Conservation (phyloP, 495 filamentous ascomycete species). For the Talaromyces thailandensis region DNA sequence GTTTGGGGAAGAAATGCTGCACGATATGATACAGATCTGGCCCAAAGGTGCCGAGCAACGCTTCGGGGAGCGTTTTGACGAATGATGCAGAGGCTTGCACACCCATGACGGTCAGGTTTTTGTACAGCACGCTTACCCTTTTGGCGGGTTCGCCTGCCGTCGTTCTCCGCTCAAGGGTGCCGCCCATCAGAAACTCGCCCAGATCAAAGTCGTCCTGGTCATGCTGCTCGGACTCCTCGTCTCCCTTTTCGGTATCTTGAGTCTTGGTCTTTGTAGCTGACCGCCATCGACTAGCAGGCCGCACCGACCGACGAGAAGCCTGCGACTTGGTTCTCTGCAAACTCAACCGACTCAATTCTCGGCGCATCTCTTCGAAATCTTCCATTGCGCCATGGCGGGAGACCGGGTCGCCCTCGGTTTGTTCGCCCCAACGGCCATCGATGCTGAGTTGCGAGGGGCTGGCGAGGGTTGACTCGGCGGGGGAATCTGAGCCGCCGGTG, state of each 20-base stretch:
- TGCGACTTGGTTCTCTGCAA: conserved; percentile 35
- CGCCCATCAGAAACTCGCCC: conserved; percentile 65
- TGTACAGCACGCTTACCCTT: conserved; percentile 78
- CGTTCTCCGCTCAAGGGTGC: conserved; percentile 70
- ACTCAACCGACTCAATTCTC: conserved; percentile 53
- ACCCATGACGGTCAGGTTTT: conserved; percentile 69
- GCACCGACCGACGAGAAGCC: conserved; percentile 7
- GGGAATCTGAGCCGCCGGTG: conserved; percentile 9
- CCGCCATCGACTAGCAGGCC: conserved; percentile 2
- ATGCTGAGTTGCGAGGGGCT: conserved; percentile 13
- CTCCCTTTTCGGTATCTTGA: conserved; percentile 28
- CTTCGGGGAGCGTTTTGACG: conserved; percentile 67
- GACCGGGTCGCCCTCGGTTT: conserved; percentile 54
- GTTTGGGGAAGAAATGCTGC: conserved; percentile 51
- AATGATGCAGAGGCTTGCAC: conserved; percentile 56
- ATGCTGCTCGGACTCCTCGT: conserved; percentile 24
- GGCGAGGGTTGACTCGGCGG: conserved; percentile 12
- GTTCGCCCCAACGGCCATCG: conserved; percentile 70
- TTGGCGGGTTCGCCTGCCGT: conserved; percentile 61
- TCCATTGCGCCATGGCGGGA: conserved; percentile 57
- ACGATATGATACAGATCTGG: conserved; percentile 71
- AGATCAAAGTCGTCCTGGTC: conserved; percentile 58
- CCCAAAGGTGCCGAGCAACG: conserved; percentile 74
- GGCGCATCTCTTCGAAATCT: conserved; percentile 59
- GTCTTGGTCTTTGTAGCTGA: conserved; percentile 15